Evolutionary conservation across 2,329 filamentous ascomycete genomes (phyloP).

Genomic region (Blastomyces silverae): DNA sequence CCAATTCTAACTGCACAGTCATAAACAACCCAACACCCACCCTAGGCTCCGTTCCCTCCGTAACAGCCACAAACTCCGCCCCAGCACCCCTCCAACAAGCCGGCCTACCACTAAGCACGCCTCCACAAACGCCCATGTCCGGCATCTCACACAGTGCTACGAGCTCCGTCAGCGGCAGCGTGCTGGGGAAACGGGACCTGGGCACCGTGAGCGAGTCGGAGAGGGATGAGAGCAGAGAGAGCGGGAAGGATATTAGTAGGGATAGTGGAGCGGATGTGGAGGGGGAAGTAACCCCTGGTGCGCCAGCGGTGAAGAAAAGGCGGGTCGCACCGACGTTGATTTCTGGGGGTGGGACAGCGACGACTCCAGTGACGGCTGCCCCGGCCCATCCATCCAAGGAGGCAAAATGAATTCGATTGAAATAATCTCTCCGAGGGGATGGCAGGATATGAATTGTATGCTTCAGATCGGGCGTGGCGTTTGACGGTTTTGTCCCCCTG

Average conservation of each 20-base stretch:
- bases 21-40: conserved; percentile 74
- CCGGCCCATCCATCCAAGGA: not conserved
- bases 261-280: conserved; percentile 10
- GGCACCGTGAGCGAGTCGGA: conserved; percentile 39
- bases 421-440: not conserved
- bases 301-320: conserved; percentile 20
- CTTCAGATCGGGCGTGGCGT: not conserved
- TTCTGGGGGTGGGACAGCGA: not conserved
- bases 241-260: conserved; percentile 5
- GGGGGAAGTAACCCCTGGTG: not conserved
- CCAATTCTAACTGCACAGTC: conserved; percentile 15
- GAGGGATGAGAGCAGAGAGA: conserved; percentile 38
- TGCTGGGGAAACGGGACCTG: conserved; percentile 48
- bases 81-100: conserved; percentile 27
- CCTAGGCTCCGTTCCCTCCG: conserved; percentile 66
- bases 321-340: conserved; percentile 22
- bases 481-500: not conserved
- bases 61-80: conserved; percentile 64
- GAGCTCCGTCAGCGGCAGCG: conserved; percentile 48
- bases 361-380: not conserved
- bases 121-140: conserved; percentile 72
- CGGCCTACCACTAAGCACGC: conserved; percentile 69
- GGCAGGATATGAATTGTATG: not conserved
- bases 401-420: not conserved
- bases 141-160: conserved; percentile 48